These are phyloP conservation scores for Cairneyella variabilis DNA, from an alignment of 495 filamentous ascomycete genomes.

Conservation along the genomic window DNA sequence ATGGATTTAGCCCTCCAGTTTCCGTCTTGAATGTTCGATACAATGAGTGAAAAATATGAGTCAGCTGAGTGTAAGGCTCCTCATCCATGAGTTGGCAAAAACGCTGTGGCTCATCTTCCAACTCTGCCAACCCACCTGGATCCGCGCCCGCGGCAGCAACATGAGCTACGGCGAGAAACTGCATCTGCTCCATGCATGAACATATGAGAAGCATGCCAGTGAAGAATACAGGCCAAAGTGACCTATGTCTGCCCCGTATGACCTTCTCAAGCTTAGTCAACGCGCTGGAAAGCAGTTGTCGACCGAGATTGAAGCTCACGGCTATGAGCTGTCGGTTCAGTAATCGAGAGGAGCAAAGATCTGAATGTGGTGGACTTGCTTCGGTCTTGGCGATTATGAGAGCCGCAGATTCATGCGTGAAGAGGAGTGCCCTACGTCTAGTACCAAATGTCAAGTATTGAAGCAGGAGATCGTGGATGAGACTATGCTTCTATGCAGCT, in stretches of 20 bases:
- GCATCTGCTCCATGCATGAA: slow-evolving; percentile 8
- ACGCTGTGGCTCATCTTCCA: neutral
- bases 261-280: slow-evolving; percentile 8
- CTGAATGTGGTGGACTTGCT: neutral
- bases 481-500: slow-evolving; percentile 1
- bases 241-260: neutral
- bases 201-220: slow-evolving; percentile 4
- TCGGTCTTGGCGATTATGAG: neutral
- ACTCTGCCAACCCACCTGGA: neutral
- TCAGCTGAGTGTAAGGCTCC: slow-evolving; percentile 2
- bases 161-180: neutral
- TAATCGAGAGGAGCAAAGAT: slow-evolving; percentile 11
- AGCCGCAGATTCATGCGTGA: slow-evolving; percentile 2
- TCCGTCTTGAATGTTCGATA: slow-evolving; percentile 14
- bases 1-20: slow-evolving; percentile 16
- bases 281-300: neutral
- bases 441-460: neutral
- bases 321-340: slow-evolving; percentile 16
- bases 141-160: neutral
- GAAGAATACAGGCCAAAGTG: slow-evolving; percentile 14
- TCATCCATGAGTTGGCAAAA: neutral
- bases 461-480: slow-evolving; percentile 3
- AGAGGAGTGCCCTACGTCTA: slow-evolving; percentile 1
- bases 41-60: slow-evolving; percentile 15
- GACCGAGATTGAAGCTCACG: neutral